Conservation (phyloP, 2,329 filamentous ascomycete genomes). For the Stemphylium lycopersici region DNA sequence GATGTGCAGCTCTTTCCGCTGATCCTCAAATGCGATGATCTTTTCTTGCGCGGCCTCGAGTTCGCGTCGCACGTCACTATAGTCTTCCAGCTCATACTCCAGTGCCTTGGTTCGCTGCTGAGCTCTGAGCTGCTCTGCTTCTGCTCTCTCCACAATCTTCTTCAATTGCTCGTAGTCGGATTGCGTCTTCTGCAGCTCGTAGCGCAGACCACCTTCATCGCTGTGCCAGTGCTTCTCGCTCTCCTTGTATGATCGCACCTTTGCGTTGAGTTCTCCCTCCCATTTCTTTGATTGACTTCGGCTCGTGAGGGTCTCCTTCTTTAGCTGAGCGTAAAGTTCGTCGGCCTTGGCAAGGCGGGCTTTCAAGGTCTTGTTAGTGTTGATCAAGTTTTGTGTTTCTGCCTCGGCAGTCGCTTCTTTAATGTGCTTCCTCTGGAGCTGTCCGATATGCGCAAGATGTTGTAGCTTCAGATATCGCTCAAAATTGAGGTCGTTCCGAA, state of each 20-base stretch:
- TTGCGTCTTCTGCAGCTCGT: conserved; percentile 63
- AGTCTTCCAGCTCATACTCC: conserved; percentile 68
- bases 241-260: conserved; percentile 70
- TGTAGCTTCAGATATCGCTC: conserved; percentile 85
- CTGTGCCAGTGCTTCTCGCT: conserved; percentile 70
- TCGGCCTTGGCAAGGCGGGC: conserved; percentile 76
- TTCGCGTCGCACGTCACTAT: conserved; percentile 51
- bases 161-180: conserved; percentile 69
- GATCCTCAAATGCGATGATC: conserved; percentile 37
- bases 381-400: conserved; percentile 80
- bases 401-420: conserved; percentile 79
- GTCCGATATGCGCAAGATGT: conserved; percentile 80
- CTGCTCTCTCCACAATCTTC: conserved; percentile 69
- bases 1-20: conserved; percentile 54
- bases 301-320: conserved; percentile 74
- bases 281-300: conserved; percentile 77
- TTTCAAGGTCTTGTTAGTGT: conserved; percentile 75
- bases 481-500: conserved; percentile 82
- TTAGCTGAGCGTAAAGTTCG: conserved; percentile 70
- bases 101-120: conserved; percentile 62
- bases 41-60: conserved; percentile 44
- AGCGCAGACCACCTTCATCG: conserved; percentile 63
- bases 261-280: conserved; percentile 72
- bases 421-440: conserved; percentile 75
- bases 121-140: conserved; percentile 65